Base-by-base conservation (phyloP, 805 yeast species). In the Groenewaldozyma tartarivorans region DNA sequence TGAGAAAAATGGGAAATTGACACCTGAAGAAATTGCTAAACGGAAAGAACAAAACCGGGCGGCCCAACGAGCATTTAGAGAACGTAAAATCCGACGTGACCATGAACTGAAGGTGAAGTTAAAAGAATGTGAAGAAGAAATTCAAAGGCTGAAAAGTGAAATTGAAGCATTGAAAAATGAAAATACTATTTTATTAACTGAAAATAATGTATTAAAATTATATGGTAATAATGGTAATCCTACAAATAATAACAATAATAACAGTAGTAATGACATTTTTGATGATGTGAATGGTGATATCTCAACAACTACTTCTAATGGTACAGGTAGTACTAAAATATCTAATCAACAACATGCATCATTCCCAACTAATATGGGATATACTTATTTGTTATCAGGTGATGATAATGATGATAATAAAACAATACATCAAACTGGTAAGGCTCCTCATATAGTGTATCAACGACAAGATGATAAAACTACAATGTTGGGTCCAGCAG, bases 31-130 rank as follows among this genome's bases (percentile, higher is more conserved):
- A 45, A 51, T 74, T 4, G 69, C 68, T 16, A 77, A 75, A 56
- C 71, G 83, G 39, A 81, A 77, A 54, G 86, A 85, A 2, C 92
- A 81, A 56, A 83, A 84, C 55, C 67, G 94, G 52, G 88, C 88
- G 7, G 94, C 94, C 1, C 95, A 85, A 61, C 67, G 87, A 49
- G 94, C 94, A 2, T 85, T 82, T 60, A 66, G 94, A 46, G 88
- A 83, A 58, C 74, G 94, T 38, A 82, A 81, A 57, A 92, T 82
- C 57, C 74, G 75, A 38, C 77, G 72, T 50, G 60, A 81, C 46
- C 79, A 78, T 55, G 87, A 80, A 50, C 65, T 85, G 33, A 79
- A 81, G 48, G 61, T 61, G 2, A 77, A 76, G 55, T 61, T 85
- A 45, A 61, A 64, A 15, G 66, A 69, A 43, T 72, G 81, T 33